Evolutionary conservation across 2,329 filamentous ascomycete species (phyloP), one percentile per base, ranked within the genome.

Genomic region (Aspergillus fumigatus): DNA sequence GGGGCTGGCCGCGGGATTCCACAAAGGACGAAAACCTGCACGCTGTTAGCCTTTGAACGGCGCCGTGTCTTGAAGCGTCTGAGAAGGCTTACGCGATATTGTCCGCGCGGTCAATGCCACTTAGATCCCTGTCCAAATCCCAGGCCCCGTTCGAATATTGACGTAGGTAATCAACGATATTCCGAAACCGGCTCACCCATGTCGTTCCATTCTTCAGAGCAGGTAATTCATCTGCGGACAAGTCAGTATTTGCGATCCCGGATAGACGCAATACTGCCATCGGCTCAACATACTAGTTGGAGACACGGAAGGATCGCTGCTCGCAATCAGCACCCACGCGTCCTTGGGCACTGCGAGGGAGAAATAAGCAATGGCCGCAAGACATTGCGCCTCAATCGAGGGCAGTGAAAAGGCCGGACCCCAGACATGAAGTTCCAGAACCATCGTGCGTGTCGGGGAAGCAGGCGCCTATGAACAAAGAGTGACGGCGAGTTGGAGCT

Each of bases 361-460:
- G 56, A 96, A 80, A 71, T 92, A 92, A 53, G 89, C 85, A 63
- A 96, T 85, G 47, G 88, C 82, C 27, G 92, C 92, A 59, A 96
- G 84, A 70, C 92, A 97, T 78, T 96, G 90, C 48, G 93, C 81
- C 68, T 97, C 92, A 67, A 97, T 88, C 47, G 94, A 97, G 14
- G 93, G 88, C 48, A 97, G 84, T 43, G 86, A 87, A 73, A 96
- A 96, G 43, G 90, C 92, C 54, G 91, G 87, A 51, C 92, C 92
- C 88, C 92, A 96, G 68, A 96, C 83, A 75, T 96, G 89, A 58
- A 99, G 84, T 76, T 93, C 84, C 50, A 91, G 76, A 61, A 84
- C 79, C 79, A 82, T 83, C 55, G 57, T 68, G 59, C 58, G 54
- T 56, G 45, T 62, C 56, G 53, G 52, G 54, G 29, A 7, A 59